phyloP scores from a whole-genome alignment of 768 basidiomycete genomes.

The Clavulina sp. region DNA sequence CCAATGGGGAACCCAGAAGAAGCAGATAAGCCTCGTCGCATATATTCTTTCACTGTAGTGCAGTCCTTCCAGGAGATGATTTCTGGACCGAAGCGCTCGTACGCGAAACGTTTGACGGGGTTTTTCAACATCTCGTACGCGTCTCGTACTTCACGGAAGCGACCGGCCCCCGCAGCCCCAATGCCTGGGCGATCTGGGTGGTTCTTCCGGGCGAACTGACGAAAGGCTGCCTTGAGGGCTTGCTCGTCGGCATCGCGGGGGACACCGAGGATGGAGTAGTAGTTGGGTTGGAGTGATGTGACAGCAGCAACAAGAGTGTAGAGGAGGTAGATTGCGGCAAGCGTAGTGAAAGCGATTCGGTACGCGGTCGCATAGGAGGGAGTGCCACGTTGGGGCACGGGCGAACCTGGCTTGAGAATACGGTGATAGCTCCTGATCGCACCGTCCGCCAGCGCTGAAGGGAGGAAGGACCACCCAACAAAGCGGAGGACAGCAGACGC shows the following conservation, averaged over 20 bases:
- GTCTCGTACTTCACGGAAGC: constrained; percentile 55
- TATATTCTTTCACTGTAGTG: constrained; percentile 49
- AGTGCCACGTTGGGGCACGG: background rate
- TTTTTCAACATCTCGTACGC: constrained; percentile 66
- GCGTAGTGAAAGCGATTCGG: constrained; percentile 12
- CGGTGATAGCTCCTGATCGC: constrained; percentile 4
- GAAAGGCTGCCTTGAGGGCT: constrained; percentile 53
- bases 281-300: constrained; percentile 45
- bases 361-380: background rate
- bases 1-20: constrained; percentile 52
- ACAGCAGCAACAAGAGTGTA: constrained; percentile 20
- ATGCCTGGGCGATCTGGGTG: constrained; percentile 64
- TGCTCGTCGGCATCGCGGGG: constrained; percentile 43
- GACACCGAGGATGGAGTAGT: constrained; percentile 59
- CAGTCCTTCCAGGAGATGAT: constrained; percentile 51
- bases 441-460: constrained; percentile 2
- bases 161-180: constrained; percentile 29
- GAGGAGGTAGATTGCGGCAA: constrained; percentile 14
- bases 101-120: constrained; percentile 64
- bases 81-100: constrained; percentile 72
- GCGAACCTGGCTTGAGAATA: background rate
- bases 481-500: constrained; percentile 7
- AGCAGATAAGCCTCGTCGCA: constrained; percentile 44
- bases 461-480: constrained; percentile 9
- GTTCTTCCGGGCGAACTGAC: constrained; percentile 50